These are phyloP conservation scores for Cupressus sempervirens DNA, from an alignment of 75 land plant species.

Conservation along the genomic window DNA sequence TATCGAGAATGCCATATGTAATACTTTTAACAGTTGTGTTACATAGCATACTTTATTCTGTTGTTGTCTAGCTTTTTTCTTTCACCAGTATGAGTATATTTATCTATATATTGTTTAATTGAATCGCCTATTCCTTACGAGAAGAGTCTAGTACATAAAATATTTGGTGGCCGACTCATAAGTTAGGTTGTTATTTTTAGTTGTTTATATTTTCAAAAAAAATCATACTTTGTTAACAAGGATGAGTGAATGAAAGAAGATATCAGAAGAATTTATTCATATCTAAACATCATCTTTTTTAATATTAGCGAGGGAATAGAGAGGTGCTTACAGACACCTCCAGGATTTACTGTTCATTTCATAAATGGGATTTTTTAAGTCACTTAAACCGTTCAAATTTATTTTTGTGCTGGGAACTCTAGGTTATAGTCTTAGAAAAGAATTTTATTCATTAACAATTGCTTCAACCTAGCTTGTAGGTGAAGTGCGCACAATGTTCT, in stretches of 20 bases:
- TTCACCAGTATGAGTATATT: too few species aligned
- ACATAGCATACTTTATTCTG: too few species aligned
- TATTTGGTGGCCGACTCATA: too few species aligned
- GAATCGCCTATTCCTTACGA: too few species aligned
- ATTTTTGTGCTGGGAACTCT: not conserved
- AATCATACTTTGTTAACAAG: not conserved
- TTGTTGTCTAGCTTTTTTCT: too few species aligned
- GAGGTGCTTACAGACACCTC: not conserved
- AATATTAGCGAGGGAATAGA: not conserved
- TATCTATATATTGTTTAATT: too few species aligned
- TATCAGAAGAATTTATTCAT: not conserved
- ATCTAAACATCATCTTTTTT: not conserved
- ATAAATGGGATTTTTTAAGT: not conserved
- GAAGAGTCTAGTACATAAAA: too few species aligned
- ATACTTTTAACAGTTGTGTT: too few species aligned
- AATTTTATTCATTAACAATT: not conserved
- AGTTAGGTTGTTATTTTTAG: too few species aligned
- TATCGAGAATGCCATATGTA: too few species aligned
- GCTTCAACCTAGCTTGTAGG: slow-evolving; percentile 35
- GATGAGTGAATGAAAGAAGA: not conserved
- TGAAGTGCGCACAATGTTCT: slow-evolving; percentile 79
- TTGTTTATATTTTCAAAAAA: too few species aligned
- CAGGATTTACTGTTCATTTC: not conserved
- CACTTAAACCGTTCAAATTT: not conserved
- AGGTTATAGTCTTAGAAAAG: not conserved